Evolutionary conservation across 164 flowering plant genomes (phyloP), one percentile per base, ranked within the genome.

Genomic region (Saururus chinensis): DNA sequence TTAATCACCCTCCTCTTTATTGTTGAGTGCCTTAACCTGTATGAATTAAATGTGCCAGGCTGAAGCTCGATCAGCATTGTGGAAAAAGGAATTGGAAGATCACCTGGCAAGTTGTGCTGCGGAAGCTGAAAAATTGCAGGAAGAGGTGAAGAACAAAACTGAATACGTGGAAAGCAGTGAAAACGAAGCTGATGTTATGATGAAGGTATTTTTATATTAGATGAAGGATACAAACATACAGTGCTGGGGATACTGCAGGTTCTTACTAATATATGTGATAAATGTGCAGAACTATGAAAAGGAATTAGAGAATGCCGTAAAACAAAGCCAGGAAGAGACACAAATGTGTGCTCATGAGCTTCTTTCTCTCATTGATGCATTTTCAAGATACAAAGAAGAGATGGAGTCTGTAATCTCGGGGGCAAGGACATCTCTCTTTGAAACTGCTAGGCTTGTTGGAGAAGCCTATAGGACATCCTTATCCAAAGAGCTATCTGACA

Each of bases 341-440:
- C 87, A 85, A 64, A 37, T 58, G 64, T 77, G 84, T 66, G 91
- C 84, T 53, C 42, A 59, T 53, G 86, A 85, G 63, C 84, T 87
- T 55, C 76, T 87, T 57, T 62, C 70, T 7, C 26, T 88, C 73
- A 68, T 87, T 40, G 95, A 93, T 73, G 62, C 80, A 11, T 79
- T 88, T 41, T 79, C 95, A 37, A 78, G 76, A 66, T 73, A 75
- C 70, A 88, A 93, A 69, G 99, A 93, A 64, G 54, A 69, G 56
- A 62, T 73, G 73, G 79, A 74, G 45, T 75, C 82, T 19, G 78
- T 71, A 62, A 73, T 88, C 53, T 76, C 75, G 0, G 73, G 75
- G 53, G 82, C 83, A 89, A 83, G 63, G 70, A 73, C 51, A 9
- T 67, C 64, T 22, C 69, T 87, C 17, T 61, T 74, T 10, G 82